These are phyloP conservation scores for Stygiomarasmius scandens DNA, from an alignment of 1,284 basidiomycete species.

Conservation along the genomic window DNA sequence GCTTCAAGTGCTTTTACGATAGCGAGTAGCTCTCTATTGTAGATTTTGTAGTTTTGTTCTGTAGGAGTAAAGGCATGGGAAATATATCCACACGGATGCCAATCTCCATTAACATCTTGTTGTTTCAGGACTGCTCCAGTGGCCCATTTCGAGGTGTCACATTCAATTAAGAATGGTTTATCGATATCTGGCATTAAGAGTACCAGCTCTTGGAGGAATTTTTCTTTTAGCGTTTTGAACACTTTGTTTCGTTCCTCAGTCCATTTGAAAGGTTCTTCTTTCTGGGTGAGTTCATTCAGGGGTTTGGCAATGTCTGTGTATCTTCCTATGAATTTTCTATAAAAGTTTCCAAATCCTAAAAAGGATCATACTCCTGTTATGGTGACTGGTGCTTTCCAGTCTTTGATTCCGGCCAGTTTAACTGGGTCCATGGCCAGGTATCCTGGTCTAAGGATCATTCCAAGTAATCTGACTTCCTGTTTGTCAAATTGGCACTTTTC, in stretches of 20 bases:
- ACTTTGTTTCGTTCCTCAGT: not conserved
- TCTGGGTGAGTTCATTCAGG: conserved; percentile 23
- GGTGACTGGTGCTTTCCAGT: too few species aligned
- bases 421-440: too few species aligned
- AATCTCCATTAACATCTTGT: conserved; percentile 14
- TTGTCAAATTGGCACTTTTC: conserved; percentile 42
- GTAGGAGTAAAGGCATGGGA: too few species aligned
- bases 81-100: conserved; percentile 17
- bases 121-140: too few species aligned
- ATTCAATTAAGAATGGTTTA: conserved; percentile 2
- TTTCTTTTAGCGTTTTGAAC: not conserved
- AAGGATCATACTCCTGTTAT: too few species aligned
- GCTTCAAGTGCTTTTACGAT: too few species aligned
- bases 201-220: not conserved
- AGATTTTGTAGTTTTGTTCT: too few species aligned
- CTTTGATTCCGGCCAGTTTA: too few species aligned
- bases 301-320: too few species aligned
- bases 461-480: conserved; percentile 39
- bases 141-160: conserved; percentile 4
- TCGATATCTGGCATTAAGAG: not conserved
- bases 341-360: too few species aligned
- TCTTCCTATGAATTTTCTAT: too few species aligned
- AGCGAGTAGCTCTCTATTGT: too few species aligned
- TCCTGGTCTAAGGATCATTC: conserved; percentile 32
- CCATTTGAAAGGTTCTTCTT: not conserved